Evolutionary conservation across 805 yeast species (phyloP).

Genomic region (Hanseniaspora pseudoguilliermondii): DNA sequence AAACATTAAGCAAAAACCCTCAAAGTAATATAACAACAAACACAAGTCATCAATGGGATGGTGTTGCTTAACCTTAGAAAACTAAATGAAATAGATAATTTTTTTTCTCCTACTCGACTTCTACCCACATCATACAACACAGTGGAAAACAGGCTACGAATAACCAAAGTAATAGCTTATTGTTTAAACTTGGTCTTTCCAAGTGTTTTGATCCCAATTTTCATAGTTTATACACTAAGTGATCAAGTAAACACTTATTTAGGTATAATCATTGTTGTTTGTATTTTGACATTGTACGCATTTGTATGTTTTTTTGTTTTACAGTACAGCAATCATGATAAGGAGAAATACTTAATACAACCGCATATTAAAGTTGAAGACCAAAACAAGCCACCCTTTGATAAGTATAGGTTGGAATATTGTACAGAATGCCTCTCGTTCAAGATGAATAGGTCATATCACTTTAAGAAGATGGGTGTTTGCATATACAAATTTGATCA

Average conservation of each 20-base stretch:
- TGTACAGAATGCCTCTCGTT: conserved; percentile 55
- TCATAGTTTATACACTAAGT: not conserved
- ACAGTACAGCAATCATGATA: not conserved
- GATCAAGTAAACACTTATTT: not conserved
- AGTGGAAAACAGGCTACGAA: not conserved
- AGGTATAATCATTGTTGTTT: not conserved
- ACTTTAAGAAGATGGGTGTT: conserved; percentile 39
- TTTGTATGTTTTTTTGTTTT: not conserved
- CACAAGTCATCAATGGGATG: not conserved
- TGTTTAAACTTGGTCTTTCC: not conserved
- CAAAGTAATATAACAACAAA: no score
- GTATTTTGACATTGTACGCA: not conserved
- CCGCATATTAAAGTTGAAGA: not conserved
- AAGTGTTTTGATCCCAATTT: not conserved
- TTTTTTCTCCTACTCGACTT: not conserved
- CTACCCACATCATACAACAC: not conserved
- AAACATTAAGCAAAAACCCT: not conserved
- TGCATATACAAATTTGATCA: conserved; percentile 78
- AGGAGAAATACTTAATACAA: not conserved
- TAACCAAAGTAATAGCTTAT: not conserved
- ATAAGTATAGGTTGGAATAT: not conserved
- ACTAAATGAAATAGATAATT: not conserved
- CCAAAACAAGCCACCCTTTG: not conserved
- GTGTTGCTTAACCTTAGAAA: not conserved
- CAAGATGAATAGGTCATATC: conserved; percentile 59